These are phyloP conservation scores for Cyclotella cryptica DNA, from an alignment of 108 stramenopile species.

Conservation along the genomic window DNA sequence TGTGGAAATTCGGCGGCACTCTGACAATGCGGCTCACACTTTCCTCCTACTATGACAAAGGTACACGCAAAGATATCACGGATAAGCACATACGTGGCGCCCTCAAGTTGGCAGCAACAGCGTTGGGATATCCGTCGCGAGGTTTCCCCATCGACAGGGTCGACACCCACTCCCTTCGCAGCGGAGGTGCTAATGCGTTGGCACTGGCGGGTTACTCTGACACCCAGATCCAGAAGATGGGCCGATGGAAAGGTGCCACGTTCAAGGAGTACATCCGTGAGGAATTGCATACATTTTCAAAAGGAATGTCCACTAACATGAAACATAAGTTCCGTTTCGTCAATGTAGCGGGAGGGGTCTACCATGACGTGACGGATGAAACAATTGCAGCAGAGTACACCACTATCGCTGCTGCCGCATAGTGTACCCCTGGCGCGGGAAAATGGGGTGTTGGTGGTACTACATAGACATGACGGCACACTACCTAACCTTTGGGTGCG, in stretches of 20 bases:
- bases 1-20: not conserved
- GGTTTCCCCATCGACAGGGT: conserved; percentile 19
- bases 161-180: conserved; percentile 19
- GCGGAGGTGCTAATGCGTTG: conserved; percentile 2
- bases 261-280: conserved; percentile 25
- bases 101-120: conserved; percentile 2
- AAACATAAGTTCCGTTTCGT: conserved; percentile 6
- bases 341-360: not conserved
- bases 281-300: conserved; percentile 2
- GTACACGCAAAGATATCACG: not conserved
- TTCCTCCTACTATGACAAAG: not conserved
- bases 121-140: not conserved
- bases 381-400: not conserved
- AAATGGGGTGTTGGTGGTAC: no score
- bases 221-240: conserved; percentile 13
- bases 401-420: not conserved
- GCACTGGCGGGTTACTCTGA: not conserved
- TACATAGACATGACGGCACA: no score
- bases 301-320: conserved; percentile 23
- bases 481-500: no score
- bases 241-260: conserved; percentile 11
- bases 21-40: not conserved
- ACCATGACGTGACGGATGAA: not conserved
- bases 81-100: not conserved
- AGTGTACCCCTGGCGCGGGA: no score